Evolutionary conservation across 1,139 yeast species (phyloP), one percentile per base, ranked within the genome.

Genomic region (Yamadazyma blattariae): DNA sequence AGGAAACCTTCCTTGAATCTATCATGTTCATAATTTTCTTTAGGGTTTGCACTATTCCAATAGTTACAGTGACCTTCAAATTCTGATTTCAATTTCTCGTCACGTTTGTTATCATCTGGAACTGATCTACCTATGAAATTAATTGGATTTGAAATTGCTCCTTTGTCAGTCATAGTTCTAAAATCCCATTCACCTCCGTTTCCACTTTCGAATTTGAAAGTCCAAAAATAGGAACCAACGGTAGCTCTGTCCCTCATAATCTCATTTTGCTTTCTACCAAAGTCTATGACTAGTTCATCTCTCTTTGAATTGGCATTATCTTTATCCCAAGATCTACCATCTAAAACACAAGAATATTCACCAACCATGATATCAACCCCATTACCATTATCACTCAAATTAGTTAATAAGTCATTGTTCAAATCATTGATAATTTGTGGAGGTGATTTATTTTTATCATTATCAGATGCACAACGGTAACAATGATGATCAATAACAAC

Each of bases 131-230:
- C 59, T 28, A 49, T 55, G 18, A 51, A 48, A 2, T 45, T 37
- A 25, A 54, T 45, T 2, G 61, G 59, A 8, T 51, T 48, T 4
- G 28, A 28, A 17, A 88, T 62, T 8, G 82, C 79, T 0, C 90
- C 90, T 38, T 65, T 64, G 20, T 82, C 78, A 19, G 75, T 63
- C 92, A 86, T 86, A 30, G 89, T 87, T 29, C 74, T 71, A 57
- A 87, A 82, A 37, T 92, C 97, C 97, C 97, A 90, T 61, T 88
- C 96, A 9, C 97, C 97, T 27, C 97, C 97, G 51, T 82, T 83
- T 2, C 97, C 97, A 37, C 79, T 72, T 54, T 83, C 78, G 54
- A 90, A 90, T 59, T 87, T 88, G 57, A 65, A 85, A 1, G 96
- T 87, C 97, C 97, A 92, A 60, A 92, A 92, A 58, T 74, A 90